These are phyloP conservation scores for Dissophora globulifera DNA, from an alignment of 192 early-diverging fungal genomes.

Conservation along the genomic window DNA sequence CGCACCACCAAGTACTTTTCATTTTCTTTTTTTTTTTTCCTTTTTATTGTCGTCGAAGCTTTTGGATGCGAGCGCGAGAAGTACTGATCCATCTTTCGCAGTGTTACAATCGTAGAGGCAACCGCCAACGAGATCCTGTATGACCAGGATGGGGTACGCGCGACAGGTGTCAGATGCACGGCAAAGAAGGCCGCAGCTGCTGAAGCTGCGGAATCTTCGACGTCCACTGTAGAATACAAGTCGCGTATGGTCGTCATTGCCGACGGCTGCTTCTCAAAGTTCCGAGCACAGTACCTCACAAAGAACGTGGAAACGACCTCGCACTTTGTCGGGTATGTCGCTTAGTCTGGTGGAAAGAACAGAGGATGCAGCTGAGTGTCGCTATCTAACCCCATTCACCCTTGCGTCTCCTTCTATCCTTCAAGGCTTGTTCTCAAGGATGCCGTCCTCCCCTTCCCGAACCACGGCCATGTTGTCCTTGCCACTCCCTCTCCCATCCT, in stretches of 20 bases:
- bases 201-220: neutral
- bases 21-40: too few relatives aligned
- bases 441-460: constrained; percentile 73
- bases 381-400: too few relatives aligned
- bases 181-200: constrained; percentile 19
- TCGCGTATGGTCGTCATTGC: constrained; percentile 85
- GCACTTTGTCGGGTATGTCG: constrained; percentile 78
- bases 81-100: constrained; percentile 41
- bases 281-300: constrained; percentile 75
- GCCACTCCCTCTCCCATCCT: constrained; percentile 85
- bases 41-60: too few relatives aligned
- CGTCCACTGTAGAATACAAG: constrained; percentile 43
- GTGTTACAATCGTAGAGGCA: constrained; percentile 79
- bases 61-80: too few relatives aligned
- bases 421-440: constrained; percentile 72
- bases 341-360: too few relatives aligned
- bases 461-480: constrained; percentile 91
- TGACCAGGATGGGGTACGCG: constrained; percentile 53
- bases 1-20: constrained; percentile 59
- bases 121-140: constrained; percentile 75
- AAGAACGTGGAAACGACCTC: constrained; percentile 61
- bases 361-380: too few relatives aligned
- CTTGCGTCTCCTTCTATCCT: neutral
- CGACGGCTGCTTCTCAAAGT: constrained; percentile 94
- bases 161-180: constrained; percentile 66